Percentiles rank a stretch among this genome's conserved stretches.
phyloP scores from a whole-genome alignment of 352 stramenopile species.

The Peronospora tabacina region DNA sequence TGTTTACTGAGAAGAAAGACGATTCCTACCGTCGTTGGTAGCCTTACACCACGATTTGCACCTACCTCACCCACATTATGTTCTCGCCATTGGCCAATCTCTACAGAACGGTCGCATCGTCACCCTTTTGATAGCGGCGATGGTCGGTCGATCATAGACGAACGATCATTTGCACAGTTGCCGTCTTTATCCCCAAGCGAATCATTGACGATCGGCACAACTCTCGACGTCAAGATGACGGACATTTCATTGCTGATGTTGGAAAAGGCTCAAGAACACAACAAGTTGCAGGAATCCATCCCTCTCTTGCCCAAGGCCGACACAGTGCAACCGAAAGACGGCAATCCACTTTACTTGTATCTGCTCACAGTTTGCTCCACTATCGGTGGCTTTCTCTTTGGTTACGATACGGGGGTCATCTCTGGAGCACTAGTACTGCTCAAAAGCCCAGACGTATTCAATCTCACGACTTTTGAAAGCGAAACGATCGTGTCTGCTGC shows the following conservation, averaged over 20 bases:
- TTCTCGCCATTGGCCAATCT: neutral
- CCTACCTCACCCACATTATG: neutral
- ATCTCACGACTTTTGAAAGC: constrained; percentile 49
- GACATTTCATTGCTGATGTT: constrained; percentile 4
- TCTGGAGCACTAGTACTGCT: constrained; percentile 66
- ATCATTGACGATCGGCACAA: neutral
- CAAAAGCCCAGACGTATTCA: constrained; percentile 55
- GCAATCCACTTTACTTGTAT: constrained; percentile 28
- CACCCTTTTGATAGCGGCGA: neutral
- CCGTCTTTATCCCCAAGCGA: too few species aligned
- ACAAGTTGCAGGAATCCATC: constrained; percentile 2
- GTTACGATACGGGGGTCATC: constrained; percentile 79
- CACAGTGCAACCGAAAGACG: constrained; percentile 1
- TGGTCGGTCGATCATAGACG: too few species aligned
- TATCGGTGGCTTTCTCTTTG: constrained; percentile 73
- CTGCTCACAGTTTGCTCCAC: constrained; percentile 63
- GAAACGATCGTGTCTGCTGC: constrained; percentile 66
- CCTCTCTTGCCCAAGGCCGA: constrained; percentile 18
- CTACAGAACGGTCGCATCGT: neutral
- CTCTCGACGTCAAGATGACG: constrained; percentile 2
- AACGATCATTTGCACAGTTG: neutral
- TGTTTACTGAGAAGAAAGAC: constrained; percentile 7
- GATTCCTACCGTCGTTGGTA: neutral
- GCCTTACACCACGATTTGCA: neutral
- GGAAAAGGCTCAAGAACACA: constrained; percentile 2